phyloP scores from a whole-genome alignment of 1,284 basidiomycete genomes.

The Neolentinus lepideus region DNA sequence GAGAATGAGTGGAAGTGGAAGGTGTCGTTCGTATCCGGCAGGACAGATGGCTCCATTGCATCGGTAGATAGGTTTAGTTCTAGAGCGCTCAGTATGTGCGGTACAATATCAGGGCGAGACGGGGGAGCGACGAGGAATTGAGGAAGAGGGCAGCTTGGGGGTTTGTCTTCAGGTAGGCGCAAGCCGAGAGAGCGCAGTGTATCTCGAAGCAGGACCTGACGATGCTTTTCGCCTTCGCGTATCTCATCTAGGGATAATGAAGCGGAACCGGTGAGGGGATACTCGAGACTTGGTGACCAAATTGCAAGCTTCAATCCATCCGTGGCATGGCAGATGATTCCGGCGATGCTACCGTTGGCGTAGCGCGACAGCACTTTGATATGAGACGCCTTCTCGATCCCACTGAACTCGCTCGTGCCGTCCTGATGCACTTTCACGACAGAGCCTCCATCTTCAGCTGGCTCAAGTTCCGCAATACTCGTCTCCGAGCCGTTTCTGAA shows the following conservation, averaged over 20 bases:
- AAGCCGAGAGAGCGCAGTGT: slow-evolving; percentile 43
- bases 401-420: neutral
- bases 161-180: slow-evolving; percentile 25
- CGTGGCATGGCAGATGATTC: slow-evolving; percentile 6
- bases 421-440: neutral
- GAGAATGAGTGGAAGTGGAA: slow-evolving; percentile 49
- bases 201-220: slow-evolving; percentile 32
- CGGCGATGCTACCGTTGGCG: slow-evolving; percentile 6
- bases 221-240: slow-evolving; percentile 26
- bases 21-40: slow-evolving; percentile 58
- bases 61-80: slow-evolving; percentile 18
- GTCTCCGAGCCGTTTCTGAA: neutral
- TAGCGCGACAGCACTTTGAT: slow-evolving; percentile 13
- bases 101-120: slow-evolving; percentile 27
- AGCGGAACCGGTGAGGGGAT: slow-evolving; percentile 39
- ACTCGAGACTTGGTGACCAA: slow-evolving; percentile 35
- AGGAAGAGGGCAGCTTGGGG: slow-evolving; percentile 33
- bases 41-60: slow-evolving; percentile 21
- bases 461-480: neutral
- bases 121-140: slow-evolving; percentile 42
- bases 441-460: neutral
- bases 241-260: slow-evolving; percentile 24
- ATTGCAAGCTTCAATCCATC: neutral
- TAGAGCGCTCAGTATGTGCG: slow-evolving; percentile 29
- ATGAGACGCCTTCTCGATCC: slow-evolving; percentile 8